Conservation (phyloP, 2,329 filamentous ascomycete genomes). For the Fusarium solani-melongenae region DNA sequence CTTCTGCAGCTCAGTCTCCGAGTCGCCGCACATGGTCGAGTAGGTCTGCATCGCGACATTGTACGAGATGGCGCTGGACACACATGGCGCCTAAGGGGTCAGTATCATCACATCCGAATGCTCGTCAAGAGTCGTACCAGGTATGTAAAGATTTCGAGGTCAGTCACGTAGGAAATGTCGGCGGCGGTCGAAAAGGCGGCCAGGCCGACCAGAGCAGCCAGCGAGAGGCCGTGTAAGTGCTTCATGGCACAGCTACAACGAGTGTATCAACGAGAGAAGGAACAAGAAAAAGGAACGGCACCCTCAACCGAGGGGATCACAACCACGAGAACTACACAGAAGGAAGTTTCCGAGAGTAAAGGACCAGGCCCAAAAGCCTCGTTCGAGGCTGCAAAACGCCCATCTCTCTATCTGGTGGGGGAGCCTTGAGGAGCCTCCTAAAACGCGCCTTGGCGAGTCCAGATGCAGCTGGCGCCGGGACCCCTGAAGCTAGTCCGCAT, state of each 20-base stretch:
- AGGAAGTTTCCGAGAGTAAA: conserved; percentile 13
- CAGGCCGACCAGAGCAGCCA: conserved; percentile 13
- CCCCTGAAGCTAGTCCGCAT: conserved; percentile 42
- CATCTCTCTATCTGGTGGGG: conserved; percentile 19
- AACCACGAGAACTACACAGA: conserved; percentile 1
- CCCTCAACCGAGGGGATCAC: conserved; percentile 7
- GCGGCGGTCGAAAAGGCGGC: conserved; percentile 17
- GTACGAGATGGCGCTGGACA: conserved; percentile 56
- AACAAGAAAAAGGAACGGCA: conserved; percentile 2
- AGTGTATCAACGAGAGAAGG: neutral
- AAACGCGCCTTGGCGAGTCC: conserved; percentile 29
- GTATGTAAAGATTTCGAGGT: conserved; percentile 54
- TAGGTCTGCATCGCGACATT: conserved; percentile 57
- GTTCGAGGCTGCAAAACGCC: conserved; percentile 12
- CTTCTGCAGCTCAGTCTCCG: conserved; percentile 58
- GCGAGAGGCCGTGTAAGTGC: conserved; percentile 34
- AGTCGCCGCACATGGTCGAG: conserved; percentile 54
- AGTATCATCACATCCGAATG: neutral
- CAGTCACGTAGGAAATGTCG: conserved; percentile 57
- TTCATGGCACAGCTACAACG: conserved; percentile 19
- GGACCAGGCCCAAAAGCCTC: conserved; percentile 13
- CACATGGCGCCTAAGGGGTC: conserved; percentile 60
- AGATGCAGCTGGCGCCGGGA: conserved; percentile 28
- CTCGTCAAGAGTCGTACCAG: conserved; percentile 47
- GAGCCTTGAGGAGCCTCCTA: neutral